Evolutionary conservation across 768 basidiomycete genomes (phyloP).

Genomic region (Suillus sp.): DNA sequence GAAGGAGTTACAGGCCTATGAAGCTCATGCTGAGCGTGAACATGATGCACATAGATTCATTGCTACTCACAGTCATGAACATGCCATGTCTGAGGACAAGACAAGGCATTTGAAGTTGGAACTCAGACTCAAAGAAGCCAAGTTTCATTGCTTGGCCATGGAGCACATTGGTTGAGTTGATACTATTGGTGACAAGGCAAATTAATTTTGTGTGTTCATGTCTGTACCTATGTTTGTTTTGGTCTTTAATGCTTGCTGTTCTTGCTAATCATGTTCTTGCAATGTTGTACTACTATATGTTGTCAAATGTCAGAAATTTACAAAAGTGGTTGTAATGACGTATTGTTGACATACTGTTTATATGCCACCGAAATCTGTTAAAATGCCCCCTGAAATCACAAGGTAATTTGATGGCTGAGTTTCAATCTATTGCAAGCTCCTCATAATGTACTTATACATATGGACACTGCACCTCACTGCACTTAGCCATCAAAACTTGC

Average conservation of each 20-base stretch:
- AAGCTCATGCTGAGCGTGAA: background rate
- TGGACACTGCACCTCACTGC: background rate
- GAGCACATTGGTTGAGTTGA: background rate
- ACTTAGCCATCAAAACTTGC: background rate
- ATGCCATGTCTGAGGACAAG: background rate
- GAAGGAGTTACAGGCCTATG: background rate
- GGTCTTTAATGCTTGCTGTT: background rate
- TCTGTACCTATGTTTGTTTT: background rate
- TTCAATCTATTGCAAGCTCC: background rate
- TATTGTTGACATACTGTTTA: too few relatives aligned
- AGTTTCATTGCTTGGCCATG: background rate
- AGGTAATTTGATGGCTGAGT: slow-evolving; percentile 4
- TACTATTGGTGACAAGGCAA: background rate
- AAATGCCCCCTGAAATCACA: background rate
- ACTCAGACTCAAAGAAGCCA: background rate
- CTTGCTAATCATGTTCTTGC: background rate
- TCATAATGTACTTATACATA: background rate
- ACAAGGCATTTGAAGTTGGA: background rate
- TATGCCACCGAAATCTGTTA: too few relatives aligned
- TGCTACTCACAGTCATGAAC: background rate
- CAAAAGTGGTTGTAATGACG: too few relatives aligned
- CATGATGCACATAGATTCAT: background rate
- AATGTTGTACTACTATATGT: too few relatives aligned
- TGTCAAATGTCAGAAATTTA: too few relatives aligned
- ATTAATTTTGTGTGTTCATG: background rate